Evolutionary conservation across 805 yeast species (phyloP).

Genomic region (Candida koratica): DNA sequence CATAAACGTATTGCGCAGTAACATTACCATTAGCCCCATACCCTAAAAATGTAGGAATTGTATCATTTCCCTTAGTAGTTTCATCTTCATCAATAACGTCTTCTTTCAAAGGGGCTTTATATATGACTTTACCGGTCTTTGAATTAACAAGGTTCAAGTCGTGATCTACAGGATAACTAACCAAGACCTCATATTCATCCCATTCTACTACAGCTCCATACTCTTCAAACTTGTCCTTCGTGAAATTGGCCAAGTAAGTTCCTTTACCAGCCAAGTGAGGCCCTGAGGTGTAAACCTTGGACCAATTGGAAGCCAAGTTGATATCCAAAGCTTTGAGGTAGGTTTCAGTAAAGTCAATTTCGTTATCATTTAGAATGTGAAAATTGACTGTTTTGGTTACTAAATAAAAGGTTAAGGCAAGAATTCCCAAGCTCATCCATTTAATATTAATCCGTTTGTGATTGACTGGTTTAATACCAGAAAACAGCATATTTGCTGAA

Average conservation of each 20-base stretch:
- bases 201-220: constrained; percentile 48
- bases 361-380: neutral
- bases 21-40: constrained; percentile 65
- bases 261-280: constrained; percentile 48
- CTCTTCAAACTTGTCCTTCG: constrained; percentile 45
- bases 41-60: constrained; percentile 53
- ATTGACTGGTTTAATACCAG: neutral
- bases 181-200: constrained; percentile 56
- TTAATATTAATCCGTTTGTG: neutral
- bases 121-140: constrained; percentile 32
- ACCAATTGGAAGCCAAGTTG: constrained; percentile 42
- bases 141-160: constrained; percentile 32
- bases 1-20: constrained; percentile 52
- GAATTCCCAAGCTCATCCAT: constrained; percentile 1
- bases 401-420: neutral
- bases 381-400: neutral
- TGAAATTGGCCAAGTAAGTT: constrained; percentile 44
- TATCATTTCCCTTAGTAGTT: constrained; percentile 35
- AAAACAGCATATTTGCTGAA: constrained; percentile 3
- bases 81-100: constrained; percentile 41
- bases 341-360: constrained; percentile 9
- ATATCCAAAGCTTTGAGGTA: constrained; percentile 28
- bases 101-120: constrained; percentile 50
- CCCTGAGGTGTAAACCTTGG: constrained; percentile 36
- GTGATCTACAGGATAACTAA: constrained; percentile 49